These are phyloP conservation scores for Pestalotiopsis sp. DNA, from an alignment of 2,329 filamentous ascomycete genomes.

Conservation along the genomic window DNA sequence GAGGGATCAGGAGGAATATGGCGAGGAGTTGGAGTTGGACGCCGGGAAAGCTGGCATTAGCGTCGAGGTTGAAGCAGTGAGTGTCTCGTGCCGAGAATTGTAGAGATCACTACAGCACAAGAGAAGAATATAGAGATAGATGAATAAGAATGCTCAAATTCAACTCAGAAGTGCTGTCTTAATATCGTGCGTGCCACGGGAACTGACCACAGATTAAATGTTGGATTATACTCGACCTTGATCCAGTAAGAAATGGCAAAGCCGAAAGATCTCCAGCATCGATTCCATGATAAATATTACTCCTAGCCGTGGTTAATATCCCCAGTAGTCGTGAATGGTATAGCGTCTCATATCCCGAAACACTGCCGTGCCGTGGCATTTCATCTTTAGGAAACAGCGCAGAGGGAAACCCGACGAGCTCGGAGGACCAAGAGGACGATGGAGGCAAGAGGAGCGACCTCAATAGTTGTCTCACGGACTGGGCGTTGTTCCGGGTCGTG, in stretches of 20 bases:
- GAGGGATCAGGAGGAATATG: too few relatives aligned
- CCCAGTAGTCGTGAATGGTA: too few relatives aligned
- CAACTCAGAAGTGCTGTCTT: too few relatives aligned
- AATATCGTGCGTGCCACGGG: too few relatives aligned
- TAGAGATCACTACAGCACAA: neutral
- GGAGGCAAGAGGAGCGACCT: neutral
- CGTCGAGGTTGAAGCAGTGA: neutral
- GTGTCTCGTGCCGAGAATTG: neutral
- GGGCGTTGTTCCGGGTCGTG: neutral
- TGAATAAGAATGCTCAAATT: neutral
- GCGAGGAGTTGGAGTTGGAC: slow-evolving; percentile 5
- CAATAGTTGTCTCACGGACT: neutral
- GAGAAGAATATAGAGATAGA: neutral
- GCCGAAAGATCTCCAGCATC: too few relatives aligned
- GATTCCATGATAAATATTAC: too few relatives aligned
- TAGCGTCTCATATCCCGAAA: too few relatives aligned
- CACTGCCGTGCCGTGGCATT: too few relatives aligned
- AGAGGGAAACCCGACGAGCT: neutral
- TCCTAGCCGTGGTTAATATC: too few relatives aligned
- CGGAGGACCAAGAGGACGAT: neutral
- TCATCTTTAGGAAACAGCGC: neutral
- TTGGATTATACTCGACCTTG: too few relatives aligned
- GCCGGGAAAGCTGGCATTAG: neutral
- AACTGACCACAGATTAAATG: too few relatives aligned
- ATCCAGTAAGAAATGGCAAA: too few relatives aligned